Evolutionary conservation across 805 yeast species (phyloP).

Genomic region (Yueomyces sinensis): DNA sequence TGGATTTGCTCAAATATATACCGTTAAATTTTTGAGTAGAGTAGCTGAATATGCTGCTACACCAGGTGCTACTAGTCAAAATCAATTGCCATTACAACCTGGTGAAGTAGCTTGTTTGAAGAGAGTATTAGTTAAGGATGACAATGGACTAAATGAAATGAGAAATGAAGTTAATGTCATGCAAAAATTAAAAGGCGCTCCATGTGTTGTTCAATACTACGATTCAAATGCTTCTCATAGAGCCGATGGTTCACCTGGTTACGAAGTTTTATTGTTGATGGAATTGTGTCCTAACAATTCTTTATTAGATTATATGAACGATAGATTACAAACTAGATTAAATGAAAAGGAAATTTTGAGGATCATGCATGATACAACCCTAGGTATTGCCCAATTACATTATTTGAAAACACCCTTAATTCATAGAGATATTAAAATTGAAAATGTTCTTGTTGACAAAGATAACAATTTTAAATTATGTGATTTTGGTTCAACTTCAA

Average conservation of each 20-base stretch:
- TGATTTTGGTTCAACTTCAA: constrained; percentile 85
- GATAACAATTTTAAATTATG: constrained; percentile 65
- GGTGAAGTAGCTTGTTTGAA: constrained; percentile 54
- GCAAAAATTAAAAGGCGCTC: constrained; percentile 44
- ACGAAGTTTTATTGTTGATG: constrained; percentile 87
- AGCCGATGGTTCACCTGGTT: constrained; percentile 30
- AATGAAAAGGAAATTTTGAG: constrained; percentile 64
- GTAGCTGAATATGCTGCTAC: constrained; percentile 12
- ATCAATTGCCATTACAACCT: constrained; percentile 17
- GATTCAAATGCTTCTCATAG: constrained; percentile 65
- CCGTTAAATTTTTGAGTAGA: constrained; percentile 36
- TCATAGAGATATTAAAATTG: constrained; percentile 90
- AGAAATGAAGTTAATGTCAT: constrained; percentile 75
- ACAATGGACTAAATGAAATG: constrained; percentile 49
- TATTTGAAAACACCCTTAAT: constrained; percentile 52
- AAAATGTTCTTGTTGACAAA: constrained; percentile 75
- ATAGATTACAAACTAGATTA: constrained; percentile 66
- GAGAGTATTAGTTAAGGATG: constrained; percentile 62
- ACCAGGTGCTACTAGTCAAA: constrained; percentile 15
- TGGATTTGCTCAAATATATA: constrained; percentile 73
- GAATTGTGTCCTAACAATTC: constrained; percentile 85
- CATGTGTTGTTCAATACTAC: constrained; percentile 52
- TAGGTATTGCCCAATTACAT: constrained; percentile 86
- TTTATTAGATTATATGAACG: constrained; percentile 87
- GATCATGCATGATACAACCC: constrained; percentile 70